Base-by-base conservation (phyloP, 2,329 filamentous ascomycete species). In the Aspergillus sp. region DNA sequence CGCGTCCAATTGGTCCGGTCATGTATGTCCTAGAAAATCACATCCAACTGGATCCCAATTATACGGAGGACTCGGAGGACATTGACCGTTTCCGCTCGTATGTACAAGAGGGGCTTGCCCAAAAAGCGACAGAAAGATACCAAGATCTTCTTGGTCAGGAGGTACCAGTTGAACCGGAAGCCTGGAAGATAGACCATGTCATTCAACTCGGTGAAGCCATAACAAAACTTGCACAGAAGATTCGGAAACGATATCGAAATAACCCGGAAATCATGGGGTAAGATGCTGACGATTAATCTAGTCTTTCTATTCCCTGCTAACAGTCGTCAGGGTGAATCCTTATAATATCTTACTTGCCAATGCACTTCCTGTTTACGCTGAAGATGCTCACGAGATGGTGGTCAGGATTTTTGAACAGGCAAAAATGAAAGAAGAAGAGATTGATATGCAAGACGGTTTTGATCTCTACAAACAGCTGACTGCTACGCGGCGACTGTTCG, bases 131-230 rank as follows among this genome's bases (percentile, higher is more conserved):
- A 12, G 81, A 84, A n/a, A 83, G 85, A 5, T 97, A 98, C 61
- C 80, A 85, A 43, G 80, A 79, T 27, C 83, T 90, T 51, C 79
- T 97, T 39, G 81, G 90, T 46, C 82, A 84, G 49, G 80, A 90
- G 58, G 83, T 98, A 1, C 90, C 90, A 1, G 78, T 86, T 30
- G 80, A 85, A 43, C 84, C 88, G 54, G 82, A 90, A 51, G 78
- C 88, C 39, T 96, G 93, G 90, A 82, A 96, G 54, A 91, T 95
- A 62, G 86, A 80, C 50, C 88, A 97, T 65, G 85, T 97, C 44
- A 89, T 96, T 46, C 82, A 90, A 59, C 79, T 98, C 26, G 90
- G 90, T 11, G 88, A 93, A 61, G 82, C 83, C 1, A 88, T 97
- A 5, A 84, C 89, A 39, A 90, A 88, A 53, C 75, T 96, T 29